A percentile compares a stretch with the other conserved stretches of the same genome.
These are phyloP conservation scores for Byssoonygena ceratinophila DNA, from an alignment of 2,329 filamentous ascomycete species.

Conservation along the genomic window DNA sequence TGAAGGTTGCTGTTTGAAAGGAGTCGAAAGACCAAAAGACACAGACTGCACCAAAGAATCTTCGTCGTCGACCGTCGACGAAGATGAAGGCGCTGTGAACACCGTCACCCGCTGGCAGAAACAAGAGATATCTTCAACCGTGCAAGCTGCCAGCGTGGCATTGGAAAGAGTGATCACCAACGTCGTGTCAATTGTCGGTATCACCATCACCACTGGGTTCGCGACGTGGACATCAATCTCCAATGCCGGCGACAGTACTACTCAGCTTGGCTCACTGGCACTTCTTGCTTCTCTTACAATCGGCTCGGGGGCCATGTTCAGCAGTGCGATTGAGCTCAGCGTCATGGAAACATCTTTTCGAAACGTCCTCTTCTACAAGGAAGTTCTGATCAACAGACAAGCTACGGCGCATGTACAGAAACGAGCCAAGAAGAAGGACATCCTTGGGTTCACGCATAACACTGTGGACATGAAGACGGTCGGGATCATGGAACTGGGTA, in stretches of 20 bases:
- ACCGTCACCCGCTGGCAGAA: slow-evolving; percentile 11
- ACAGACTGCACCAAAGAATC: neutral
- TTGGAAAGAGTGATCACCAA: slow-evolving; percentile 12
- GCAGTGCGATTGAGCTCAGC: slow-evolving; percentile 13
- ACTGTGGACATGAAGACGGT: slow-evolving; percentile 10
- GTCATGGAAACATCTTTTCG: slow-evolving; percentile 12
- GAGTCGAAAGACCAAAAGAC: neutral
- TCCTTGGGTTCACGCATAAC: slow-evolving; percentile 12
- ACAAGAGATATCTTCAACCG: slow-evolving; percentile 9
- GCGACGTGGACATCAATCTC: slow-evolving; percentile 11
- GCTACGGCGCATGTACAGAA: slow-evolving; percentile 12
- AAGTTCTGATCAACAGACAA: slow-evolving; percentile 11
- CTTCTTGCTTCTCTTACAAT: slow-evolving; percentile 13
- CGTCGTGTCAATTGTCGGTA: slow-evolving; percentile 12
- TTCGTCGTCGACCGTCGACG: neutral
- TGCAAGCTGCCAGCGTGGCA: slow-evolving; percentile 8
- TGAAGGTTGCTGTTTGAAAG: slow-evolving; percentile 6
- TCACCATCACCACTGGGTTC: slow-evolving; percentile 13
- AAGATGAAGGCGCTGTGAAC: slow-evolving; percentile 9
- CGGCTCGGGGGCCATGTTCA: slow-evolving; percentile 12
- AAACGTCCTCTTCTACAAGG: slow-evolving; percentile 12
- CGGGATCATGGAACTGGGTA: slow-evolving; percentile 7
- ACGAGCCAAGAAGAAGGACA: slow-evolving; percentile 12
- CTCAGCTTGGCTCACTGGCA: slow-evolving; percentile 11
- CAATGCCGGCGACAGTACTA: slow-evolving; percentile 8